These are phyloP conservation scores for Trichoderma orchidacearum DNA, from an alignment of 495 filamentous ascomycete species.

Conservation along the genomic window DNA sequence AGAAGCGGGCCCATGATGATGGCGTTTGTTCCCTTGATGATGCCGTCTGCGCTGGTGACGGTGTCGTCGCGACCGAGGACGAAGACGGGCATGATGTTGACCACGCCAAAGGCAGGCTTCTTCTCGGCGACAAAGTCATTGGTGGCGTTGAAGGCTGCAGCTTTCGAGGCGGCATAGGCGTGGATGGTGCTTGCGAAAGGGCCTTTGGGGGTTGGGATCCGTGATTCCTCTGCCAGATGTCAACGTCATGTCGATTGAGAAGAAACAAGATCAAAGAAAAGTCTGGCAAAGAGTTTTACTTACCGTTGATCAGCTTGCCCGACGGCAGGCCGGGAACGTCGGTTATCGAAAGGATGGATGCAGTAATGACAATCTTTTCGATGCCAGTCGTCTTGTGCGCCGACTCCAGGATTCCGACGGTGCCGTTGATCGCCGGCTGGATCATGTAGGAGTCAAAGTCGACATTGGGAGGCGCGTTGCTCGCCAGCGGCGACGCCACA, in stretches of 20 bases:
- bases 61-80: slow-evolving; percentile 6
- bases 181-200: slow-evolving; percentile 7
- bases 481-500: slow-evolving; percentile 33
- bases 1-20: slow-evolving; percentile 5
- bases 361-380: background rate
- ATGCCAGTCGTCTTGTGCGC: slow-evolving; percentile 8
- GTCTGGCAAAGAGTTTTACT: no score
- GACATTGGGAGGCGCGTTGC: slow-evolving; percentile 13
- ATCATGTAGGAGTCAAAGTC: slow-evolving; percentile 18
- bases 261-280: background rate
- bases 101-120: slow-evolving; percentile 1
- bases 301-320: background rate
- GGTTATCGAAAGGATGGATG: background rate
- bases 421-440: slow-evolving; percentile 33
- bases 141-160: slow-evolving; percentile 14
- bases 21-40: slow-evolving; percentile 4
- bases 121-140: slow-evolving; percentile 18
- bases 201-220: slow-evolving; percentile 7
- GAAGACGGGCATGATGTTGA: slow-evolving; percentile 4
- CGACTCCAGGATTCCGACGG: slow-evolving; percentile 28
- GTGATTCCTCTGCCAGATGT: slow-evolving; percentile 6
- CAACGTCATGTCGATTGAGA: no score
- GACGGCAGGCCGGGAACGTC: background rate
- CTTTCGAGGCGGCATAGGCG: slow-evolving; percentile 12
- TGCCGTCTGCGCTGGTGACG: background rate